phyloP scores from a whole-genome alignment of 768 basidiomycete genomes.

The Tylopilus felleus region DNA sequence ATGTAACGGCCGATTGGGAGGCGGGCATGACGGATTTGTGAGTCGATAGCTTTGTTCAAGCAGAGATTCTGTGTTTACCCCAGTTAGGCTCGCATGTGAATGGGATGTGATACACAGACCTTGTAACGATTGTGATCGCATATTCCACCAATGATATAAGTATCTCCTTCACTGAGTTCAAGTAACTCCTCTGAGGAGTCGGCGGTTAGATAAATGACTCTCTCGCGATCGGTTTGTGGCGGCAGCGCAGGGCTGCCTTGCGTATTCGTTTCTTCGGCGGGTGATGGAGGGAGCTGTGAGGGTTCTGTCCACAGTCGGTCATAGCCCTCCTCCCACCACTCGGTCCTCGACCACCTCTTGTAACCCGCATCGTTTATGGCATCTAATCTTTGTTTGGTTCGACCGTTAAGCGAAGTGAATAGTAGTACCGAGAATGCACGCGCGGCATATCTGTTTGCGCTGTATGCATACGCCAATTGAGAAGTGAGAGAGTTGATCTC shows the following conservation, averaged over 20 bases:
- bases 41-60: constrained; percentile 73
- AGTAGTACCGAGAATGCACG: constrained; percentile 69
- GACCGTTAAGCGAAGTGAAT: constrained; percentile 78
- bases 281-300: neutral
- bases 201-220: constrained; percentile 88
- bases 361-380: constrained; percentile 62
- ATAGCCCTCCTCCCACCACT: constrained; percentile 82
- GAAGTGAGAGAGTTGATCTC: constrained; percentile 87
- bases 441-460: constrained; percentile 71
- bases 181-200: constrained; percentile 84
- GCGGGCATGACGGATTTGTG: constrained; percentile 78
- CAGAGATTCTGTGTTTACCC: constrained; percentile 69
- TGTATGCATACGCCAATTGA: constrained; percentile 91
- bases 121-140: constrained; percentile 97
- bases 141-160: constrained; percentile 94
- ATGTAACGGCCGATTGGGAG: constrained; percentile 95
- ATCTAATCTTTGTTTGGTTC: constrained; percentile 63
- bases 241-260: neutral
- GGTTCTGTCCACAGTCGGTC: constrained; percentile 57
- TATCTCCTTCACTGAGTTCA: constrained; percentile 80
- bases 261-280: constrained; percentile 1
- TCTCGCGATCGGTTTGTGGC: constrained; percentile 37
- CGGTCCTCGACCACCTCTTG: constrained; percentile 74
- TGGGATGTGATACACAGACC: constrained; percentile 36
- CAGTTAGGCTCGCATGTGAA: constrained; percentile 10